A percentile compares a stretch with the other conserved stretches of the same genome.
phyloP scores from a whole-genome alignment of 2,329 filamentous ascomycete genomes.

The Tolypocladium endophyticum region DNA sequence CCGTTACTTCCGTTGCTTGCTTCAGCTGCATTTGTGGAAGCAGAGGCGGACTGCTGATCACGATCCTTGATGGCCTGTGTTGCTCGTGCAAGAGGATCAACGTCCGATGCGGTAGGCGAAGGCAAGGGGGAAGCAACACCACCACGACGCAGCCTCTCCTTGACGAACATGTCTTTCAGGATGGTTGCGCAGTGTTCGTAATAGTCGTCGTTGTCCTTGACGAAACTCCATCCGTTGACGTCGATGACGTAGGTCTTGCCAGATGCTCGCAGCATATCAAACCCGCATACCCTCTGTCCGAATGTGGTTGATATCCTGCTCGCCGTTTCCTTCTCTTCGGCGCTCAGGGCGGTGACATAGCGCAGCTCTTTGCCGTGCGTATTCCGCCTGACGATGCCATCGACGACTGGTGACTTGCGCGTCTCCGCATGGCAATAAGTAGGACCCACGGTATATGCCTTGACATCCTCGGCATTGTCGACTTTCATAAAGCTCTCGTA shows the following conservation, averaged over 20 bases:
- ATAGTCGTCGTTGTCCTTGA: constrained; percentile 98
- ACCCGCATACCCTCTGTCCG: constrained; percentile 90
- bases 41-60: constrained; percentile 17
- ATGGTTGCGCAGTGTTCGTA: constrained; percentile 87
- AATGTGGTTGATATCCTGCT: constrained; percentile 85
- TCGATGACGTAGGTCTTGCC: constrained; percentile 96
- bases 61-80: constrained; percentile 26
- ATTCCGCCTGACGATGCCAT: constrained; percentile 90
- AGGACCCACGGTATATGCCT: constrained; percentile 92
- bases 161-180: constrained; percentile 76
- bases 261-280: constrained; percentile 79
- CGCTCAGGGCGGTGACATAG: constrained; percentile 77
- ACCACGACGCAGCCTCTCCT: constrained; percentile 58
- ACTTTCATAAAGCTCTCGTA: constrained; percentile 97
- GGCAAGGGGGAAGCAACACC: constrained; percentile 47
- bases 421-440: constrained; percentile 95
- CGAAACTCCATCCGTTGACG: constrained; percentile 98
- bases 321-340: constrained; percentile 77
- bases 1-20: constrained; percentile 13
- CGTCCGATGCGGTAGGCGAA: constrained; percentile 35
- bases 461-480: constrained; percentile 96
- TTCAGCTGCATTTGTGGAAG: constrained; percentile 13
- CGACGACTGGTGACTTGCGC: constrained; percentile 91
- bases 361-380: constrained; percentile 95
- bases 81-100: constrained; percentile 27